These are phyloP conservation scores for Aspergillus viridinutans DNA, from an alignment of 2,329 filamentous ascomycete species.

Conservation along the genomic window DNA sequence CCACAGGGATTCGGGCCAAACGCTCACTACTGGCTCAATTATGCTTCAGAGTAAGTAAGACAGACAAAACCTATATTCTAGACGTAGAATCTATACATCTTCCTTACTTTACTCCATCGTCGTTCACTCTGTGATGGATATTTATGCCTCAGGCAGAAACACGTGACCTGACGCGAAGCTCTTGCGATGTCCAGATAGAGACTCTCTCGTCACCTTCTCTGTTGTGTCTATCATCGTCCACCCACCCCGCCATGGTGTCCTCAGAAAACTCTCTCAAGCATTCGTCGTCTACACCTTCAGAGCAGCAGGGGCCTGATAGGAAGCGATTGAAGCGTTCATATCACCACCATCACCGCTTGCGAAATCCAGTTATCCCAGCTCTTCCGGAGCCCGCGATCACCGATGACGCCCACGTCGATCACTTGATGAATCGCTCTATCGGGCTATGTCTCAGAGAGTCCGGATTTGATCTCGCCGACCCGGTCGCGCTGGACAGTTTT, in stretches of 20 bases:
- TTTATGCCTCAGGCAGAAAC: constrained; percentile 15
- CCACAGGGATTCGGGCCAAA: background rate
- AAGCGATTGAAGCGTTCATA: constrained; percentile 39
- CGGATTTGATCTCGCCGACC: constrained; percentile 54
- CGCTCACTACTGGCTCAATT: background rate
- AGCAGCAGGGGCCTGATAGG: constrained; percentile 12
- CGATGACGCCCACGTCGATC: constrained; percentile 51
- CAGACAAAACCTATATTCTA: background rate
- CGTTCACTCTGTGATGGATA: background rate
- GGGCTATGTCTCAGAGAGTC: constrained; percentile 47
- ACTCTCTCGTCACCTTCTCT: constrained; percentile 7
- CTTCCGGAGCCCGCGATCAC: constrained; percentile 41
- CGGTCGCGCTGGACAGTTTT: constrained; percentile 55
- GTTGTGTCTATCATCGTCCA: constrained; percentile 5
- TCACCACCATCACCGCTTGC: constrained; percentile 41
- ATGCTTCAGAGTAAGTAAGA: background rate
- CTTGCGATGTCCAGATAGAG: constrained; percentile 9
- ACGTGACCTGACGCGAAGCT: constrained; percentile 21
- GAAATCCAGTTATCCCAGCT: constrained; percentile 27
- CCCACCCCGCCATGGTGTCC: constrained; percentile 27
- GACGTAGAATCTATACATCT: background rate
- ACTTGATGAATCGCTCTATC: constrained; percentile 54
- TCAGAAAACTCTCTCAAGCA: constrained; percentile 31
- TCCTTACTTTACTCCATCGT: background rate
- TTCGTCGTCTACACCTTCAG: constrained; percentile 21